Conservation (phyloP, 805 yeast species). For the Zygotorulaspora danielsina region DNA sequence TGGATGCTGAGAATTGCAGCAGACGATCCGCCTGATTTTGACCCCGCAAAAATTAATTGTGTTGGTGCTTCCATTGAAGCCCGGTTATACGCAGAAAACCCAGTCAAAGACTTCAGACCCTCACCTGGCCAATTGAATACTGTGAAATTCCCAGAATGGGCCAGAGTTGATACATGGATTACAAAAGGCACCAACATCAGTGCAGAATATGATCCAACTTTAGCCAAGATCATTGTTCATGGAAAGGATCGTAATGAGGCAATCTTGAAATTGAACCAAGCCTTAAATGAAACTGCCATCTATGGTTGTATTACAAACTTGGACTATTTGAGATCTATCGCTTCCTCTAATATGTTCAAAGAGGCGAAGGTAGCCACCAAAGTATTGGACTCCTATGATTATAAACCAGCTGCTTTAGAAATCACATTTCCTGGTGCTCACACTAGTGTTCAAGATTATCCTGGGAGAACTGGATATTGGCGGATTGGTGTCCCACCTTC, state of each 20-base stretch:
- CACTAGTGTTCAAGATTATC: constrained; percentile 94
- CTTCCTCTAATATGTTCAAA: constrained; percentile 77
- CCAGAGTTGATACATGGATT: constrained; percentile 94
- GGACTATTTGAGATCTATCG: constrained; percentile 83
- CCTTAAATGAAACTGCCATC: constrained; percentile 80
- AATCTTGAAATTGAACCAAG: constrained; percentile 66
- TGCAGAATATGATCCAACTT: constrained; percentile 93
- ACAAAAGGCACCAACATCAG: constrained; percentile 79
- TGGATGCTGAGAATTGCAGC: constrained; percentile 96
- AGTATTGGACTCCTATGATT: constrained; percentile 75
- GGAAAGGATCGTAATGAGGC: constrained; percentile 89
- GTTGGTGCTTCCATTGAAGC: constrained; percentile 96
- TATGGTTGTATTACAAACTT: constrained; percentile 86
- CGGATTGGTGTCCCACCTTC: constrained; percentile 91
- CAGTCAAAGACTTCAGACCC: constrained; percentile 90
- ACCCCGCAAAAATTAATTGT: constrained; percentile 47
- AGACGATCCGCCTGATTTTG: constrained; percentile 77
- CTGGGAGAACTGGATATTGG: constrained; percentile 74
- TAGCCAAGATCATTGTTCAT: constrained; percentile 94
- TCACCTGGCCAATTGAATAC: constrained; percentile 92
- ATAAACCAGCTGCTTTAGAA: constrained; percentile 81
- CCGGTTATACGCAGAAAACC: constrained; percentile 93
- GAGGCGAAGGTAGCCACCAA: constrained; percentile 83
- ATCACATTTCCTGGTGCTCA: constrained; percentile 86
- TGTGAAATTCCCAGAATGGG: constrained; percentile 82